phyloP scores from a whole-genome alignment of 352 stramenopile genomes.

The Phytophthora europaea region DNA sequence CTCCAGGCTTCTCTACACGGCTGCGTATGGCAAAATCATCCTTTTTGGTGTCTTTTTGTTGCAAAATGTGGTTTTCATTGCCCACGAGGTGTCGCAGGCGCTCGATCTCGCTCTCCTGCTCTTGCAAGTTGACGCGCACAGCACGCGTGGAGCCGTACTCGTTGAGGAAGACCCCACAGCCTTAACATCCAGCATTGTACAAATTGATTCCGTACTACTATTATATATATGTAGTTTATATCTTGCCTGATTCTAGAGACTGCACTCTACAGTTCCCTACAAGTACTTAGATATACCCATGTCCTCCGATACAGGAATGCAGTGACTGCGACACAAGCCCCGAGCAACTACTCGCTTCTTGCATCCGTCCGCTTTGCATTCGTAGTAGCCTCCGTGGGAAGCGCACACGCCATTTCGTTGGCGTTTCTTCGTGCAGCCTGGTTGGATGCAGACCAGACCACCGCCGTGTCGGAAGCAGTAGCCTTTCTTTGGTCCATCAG shows the following conservation, averaged over 20 bases:
- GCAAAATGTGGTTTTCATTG: background rate
- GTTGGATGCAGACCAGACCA: background rate
- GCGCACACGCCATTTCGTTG: background rate
- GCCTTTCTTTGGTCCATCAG: slow-evolving; percentile 3
- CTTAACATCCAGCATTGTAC: slow-evolving; percentile 11
- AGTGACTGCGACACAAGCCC: slow-evolving; percentile 1
- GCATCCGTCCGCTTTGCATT: slow-evolving; percentile 10
- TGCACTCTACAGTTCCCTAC: background rate
- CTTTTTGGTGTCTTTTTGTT: background rate
- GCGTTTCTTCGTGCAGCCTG: slow-evolving; percentile 2
- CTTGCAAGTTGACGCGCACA: slow-evolving; percentile 19
- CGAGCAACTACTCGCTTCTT: slow-evolving; percentile 1
- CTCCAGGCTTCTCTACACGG: background rate
- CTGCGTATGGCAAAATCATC: background rate
- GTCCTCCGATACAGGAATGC: background rate
- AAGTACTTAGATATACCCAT: background rate
- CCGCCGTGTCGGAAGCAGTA: slow-evolving; percentile 16
- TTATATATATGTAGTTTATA: too few species aligned
- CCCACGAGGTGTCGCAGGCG: background rate
- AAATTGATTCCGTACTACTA: too few species aligned
- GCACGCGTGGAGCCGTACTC: slow-evolving; percentile 25
- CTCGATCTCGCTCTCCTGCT: slow-evolving; percentile 21
- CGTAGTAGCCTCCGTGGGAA: slow-evolving; percentile 1
- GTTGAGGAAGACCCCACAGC: slow-evolving; percentile 20
- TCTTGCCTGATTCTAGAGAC: background rate